Conservation (phyloP, 148 eudicot genomes). For the Chenopodium quinoa region DNA sequence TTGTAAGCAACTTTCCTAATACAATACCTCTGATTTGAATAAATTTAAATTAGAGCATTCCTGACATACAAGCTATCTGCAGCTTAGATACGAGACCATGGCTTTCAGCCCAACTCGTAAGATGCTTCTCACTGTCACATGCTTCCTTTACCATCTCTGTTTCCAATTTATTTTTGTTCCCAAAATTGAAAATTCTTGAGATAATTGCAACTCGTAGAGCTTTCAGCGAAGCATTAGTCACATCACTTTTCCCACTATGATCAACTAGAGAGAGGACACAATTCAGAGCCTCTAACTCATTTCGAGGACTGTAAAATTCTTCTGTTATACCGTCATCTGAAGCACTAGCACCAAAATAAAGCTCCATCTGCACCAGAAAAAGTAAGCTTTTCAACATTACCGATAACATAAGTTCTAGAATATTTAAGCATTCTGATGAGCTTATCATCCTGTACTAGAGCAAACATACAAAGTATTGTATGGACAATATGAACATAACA, state of each 20-base stretch:
- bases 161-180: slow-evolving; percentile 36
- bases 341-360: slow-evolving; percentile 51
- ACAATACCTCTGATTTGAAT: background rate
- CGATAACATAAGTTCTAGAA: background rate
- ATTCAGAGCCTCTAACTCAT: slow-evolving; percentile 82
- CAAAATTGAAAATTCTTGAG: slow-evolving; percentile 43
- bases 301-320: slow-evolving; percentile 53
- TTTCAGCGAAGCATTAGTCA: slow-evolving; percentile 24
- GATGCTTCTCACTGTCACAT: slow-evolving; percentile 51
- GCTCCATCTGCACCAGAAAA: slow-evolving; percentile 58
- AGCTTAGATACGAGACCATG: slow-evolving; percentile 66
- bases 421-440: background rate
- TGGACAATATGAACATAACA: background rate
- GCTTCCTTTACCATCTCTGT: slow-evolving; percentile 35
- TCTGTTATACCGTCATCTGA: slow-evolving; percentile 31
- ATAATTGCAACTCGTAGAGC: slow-evolving; percentile 39
- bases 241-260: slow-evolving; percentile 28
- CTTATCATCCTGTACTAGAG: background rate
- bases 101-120: slow-evolving; percentile 67
- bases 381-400: slow-evolving; percentile 5
- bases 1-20: background rate
- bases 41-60: slow-evolving; percentile 6
- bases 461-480: background rate
- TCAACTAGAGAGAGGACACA: slow-evolving; percentile 47
- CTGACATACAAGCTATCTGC: slow-evolving; percentile 68